Conservation (phyloP, 129 eudicot genomes). For the Flaveria robusta region DNA sequence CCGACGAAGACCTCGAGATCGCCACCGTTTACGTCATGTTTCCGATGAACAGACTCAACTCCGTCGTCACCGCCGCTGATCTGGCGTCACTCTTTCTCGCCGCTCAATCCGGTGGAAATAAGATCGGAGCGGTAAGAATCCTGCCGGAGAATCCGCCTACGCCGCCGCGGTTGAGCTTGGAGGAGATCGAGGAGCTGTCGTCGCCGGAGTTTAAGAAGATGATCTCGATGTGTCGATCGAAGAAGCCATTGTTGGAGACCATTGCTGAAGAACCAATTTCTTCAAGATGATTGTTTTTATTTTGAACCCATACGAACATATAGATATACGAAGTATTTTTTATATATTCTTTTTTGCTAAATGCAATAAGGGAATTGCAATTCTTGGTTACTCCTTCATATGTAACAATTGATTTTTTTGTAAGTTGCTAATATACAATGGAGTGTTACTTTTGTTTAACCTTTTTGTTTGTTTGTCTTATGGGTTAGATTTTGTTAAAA, state of each 20-base stretch:
- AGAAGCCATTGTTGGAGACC: slow-evolving; percentile 91
- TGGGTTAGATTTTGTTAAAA: background rate
- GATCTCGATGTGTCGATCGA: slow-evolving; percentile 76
- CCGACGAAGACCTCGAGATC: slow-evolving; percentile 77
- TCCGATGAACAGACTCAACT: slow-evolving; percentile 61
- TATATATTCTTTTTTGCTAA: slow-evolving; percentile 37
- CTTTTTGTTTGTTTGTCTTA: background rate
- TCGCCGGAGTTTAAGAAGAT: slow-evolving; percentile 67
- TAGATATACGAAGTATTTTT: slow-evolving; percentile 15
- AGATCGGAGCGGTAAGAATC: slow-evolving; percentile 45
- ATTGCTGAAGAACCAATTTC: slow-evolving; percentile 73
- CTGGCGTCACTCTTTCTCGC: slow-evolving; percentile 54
- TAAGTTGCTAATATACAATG: slow-evolving; percentile 38
- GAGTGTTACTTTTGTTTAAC: slow-evolving; percentile 28
- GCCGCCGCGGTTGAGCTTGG: slow-evolving; percentile 49
- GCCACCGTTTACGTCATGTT: slow-evolving; percentile 58
- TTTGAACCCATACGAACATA: background rate
- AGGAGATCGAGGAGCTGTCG: slow-evolving; percentile 40
- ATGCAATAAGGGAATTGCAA: slow-evolving; percentile 29
- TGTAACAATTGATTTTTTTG: slow-evolving; percentile 43
- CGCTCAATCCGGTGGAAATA: slow-evolving; percentile 45
- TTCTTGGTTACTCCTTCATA: slow-evolving; percentile 35
- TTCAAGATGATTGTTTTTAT: slow-evolving; percentile 44
- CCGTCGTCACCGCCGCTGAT: slow-evolving; percentile 64
- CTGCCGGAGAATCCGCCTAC: slow-evolving; percentile 47